Evolutionary conservation across 139 green algal genomes (phyloP).

Genomic region (Picochlorum sp.): DNA sequence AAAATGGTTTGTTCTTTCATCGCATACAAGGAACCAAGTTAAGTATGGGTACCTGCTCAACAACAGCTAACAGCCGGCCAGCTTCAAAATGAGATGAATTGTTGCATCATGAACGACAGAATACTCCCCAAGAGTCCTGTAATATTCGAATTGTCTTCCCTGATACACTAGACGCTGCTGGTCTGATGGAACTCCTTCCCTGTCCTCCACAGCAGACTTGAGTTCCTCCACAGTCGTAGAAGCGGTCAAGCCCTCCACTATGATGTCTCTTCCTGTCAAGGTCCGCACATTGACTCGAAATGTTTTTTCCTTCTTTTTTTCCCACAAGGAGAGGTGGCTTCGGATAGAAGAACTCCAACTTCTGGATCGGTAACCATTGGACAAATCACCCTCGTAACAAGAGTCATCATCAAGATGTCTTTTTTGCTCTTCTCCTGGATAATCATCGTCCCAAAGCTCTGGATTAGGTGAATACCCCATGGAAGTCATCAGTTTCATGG

Average conservation of each 20-base stretch:
- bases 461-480: neutral
- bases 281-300: neutral
- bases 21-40: too few relatives aligned
- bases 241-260: neutral
- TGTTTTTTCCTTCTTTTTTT: neutral
- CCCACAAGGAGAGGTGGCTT: neutral
- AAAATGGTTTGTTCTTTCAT: too few relatives aligned
- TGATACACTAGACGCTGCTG: neutral
- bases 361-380: neutral
- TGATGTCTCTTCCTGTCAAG: neutral
- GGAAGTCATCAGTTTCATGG: slow-evolving; percentile 2
- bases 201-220: neutral
- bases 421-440: neutral
- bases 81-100: neutral
- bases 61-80: neutral
- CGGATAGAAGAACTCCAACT: neutral
- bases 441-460: neutral
- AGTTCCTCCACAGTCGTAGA: neutral
- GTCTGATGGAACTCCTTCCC: neutral
- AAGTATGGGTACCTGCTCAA: too few relatives aligned
- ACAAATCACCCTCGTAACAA: neutral
- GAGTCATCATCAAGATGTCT: neutral
- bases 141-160: neutral
- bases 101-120: neutral
- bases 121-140: neutral